Base-by-base conservation (phyloP, 495 filamentous ascomycete species). In the Podospora appendiculata region DNA sequence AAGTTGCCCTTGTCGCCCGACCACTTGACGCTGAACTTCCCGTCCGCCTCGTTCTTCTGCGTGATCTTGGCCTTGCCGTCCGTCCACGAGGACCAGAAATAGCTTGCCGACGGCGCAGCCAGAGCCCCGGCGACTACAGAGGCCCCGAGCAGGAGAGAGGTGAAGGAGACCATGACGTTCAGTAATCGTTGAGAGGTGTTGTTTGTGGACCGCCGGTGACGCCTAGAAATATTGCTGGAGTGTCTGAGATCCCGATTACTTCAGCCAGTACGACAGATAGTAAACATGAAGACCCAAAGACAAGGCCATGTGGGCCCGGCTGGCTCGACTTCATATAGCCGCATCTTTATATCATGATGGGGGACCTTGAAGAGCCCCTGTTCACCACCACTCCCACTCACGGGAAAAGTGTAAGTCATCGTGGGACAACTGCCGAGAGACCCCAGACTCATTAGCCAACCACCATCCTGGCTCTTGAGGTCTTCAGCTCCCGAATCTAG, bases 11-110 rank as follows among this genome's bases (percentile, higher is more conserved):
- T 72, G 59, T 78, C 75, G 2, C 59, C 64, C 2, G 56, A 58
- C 83, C 83, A 87, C 32, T 59, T 68, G 8, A 85, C 74, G 48
- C 67, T 75, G 71, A 83, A 87, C 39, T 71, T 62, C 6, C 83
- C 83, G 1, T 56, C 72, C 3, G 68, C 54, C 3, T 75, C 78
- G 57, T 86, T 86, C 58, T 76, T 81, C 25, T 45, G 43, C 4
- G 43, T 48, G 34, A 48, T 48, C 32, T 48, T 48, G 45, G 45
- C 45, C 45, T 48, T 48, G 45, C 25, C 33, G 34, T 48, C 43
- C 10, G 43, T 45, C 43, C 43, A 45, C 8, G 43, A 45, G 10
- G 43, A 45, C 43, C 43, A 45, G 19, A 45, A 45, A 18, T 45
- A 45, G 43, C 10, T 45, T 6, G 43, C 43, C 5, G 43, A 17